Percentiles rank a stretch among this genome's conserved stretches.
phyloP scores from a whole-genome alignment of 73 alveolate species.

The Tetrahymena malaccensis region DNA sequence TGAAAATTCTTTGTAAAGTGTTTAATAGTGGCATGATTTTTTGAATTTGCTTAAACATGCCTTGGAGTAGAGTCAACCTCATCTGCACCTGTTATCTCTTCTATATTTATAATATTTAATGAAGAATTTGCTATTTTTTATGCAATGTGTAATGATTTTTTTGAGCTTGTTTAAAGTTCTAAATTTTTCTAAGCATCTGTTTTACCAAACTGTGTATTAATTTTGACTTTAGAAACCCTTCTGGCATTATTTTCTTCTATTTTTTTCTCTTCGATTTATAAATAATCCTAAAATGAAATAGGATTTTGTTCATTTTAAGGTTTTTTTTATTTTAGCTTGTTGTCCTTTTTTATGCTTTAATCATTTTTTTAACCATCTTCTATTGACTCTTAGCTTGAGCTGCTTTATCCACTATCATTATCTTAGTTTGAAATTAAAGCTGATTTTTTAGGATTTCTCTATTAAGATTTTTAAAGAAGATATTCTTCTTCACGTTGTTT shows the following conservation, averaged over 20 bases:
- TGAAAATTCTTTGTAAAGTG: not conserved
- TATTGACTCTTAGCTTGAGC: not conserved
- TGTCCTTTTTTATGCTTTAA: not conserved
- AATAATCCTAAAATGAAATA: not conserved
- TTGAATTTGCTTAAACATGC: not conserved
- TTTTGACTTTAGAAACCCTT: not conserved
- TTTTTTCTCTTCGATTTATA: not conserved
- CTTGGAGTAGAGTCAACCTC: not conserved
- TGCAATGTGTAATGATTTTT: too few species aligned
- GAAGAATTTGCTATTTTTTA: not conserved
- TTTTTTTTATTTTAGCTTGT: not conserved
- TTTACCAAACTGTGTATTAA: not conserved
- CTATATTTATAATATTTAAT: not conserved
- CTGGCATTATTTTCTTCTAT: not conserved
- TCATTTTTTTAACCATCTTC: not conserved
- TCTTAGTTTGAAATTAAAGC: not conserved
- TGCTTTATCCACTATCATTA: not conserved
- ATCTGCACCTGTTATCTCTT: not conserved
- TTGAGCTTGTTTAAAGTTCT: not conserved
- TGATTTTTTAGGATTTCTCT: not conserved
- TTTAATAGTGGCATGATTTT: not conserved
- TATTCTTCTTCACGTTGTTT: not conserved
- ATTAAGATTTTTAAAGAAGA: not conserved
- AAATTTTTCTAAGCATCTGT: not conserved
- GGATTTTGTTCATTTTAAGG: not conserved